Base-by-base conservation (phyloP, 2,329 filamentous ascomycete species). In the Aspergillus glaucus region DNA sequence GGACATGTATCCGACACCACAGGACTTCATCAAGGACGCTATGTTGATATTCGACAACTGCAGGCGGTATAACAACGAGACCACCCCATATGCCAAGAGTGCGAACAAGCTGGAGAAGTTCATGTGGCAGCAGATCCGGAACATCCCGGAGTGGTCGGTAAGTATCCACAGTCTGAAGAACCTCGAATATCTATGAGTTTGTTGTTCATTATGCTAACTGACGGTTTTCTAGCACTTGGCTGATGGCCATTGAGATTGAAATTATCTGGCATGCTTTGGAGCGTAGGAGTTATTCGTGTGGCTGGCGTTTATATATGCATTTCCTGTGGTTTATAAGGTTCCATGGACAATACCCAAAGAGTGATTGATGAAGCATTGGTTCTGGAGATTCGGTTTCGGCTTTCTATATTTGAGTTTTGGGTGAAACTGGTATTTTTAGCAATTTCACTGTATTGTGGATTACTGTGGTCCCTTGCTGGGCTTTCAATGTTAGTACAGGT, bases 21-120 rank as follows among this genome's bases (percentile, higher is more conserved):
- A 97, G 64, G 93, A 97, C 61, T 96, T 98, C 60, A 84, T 92
- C 72, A 81, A 79, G 54, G 93, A 98, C 66, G 88, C 91, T 8
- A 85, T 84, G 63, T 80, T 97, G 61, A 84, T 98, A 56, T 96
- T 95, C 62, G 83, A 91, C 66, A 98, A 98, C 68, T 98, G 93
- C 68, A 84, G 91, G 57, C 86, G 87, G 63, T 98, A 97, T 76
- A 98, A 98, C 65, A 94, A 92, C 60, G 92, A 96, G 72, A 94
- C 77, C 40, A 98, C 92, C 0, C 86, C 89, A 0, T 98, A 98
- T 66, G 89, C 90, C 21, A 98, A 98, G 74, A 89, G 86, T 49
- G 93, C 93, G 37, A 95, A 89, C 66, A 93, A 93, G 65, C 76
- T 98, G 39, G 93, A 86, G 65, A 94, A 93, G 70, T 95, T 84